phyloP scores from a whole-genome alignment of 2,329 filamentous ascomycete species.

The Rutstroemia sp. region DNA sequence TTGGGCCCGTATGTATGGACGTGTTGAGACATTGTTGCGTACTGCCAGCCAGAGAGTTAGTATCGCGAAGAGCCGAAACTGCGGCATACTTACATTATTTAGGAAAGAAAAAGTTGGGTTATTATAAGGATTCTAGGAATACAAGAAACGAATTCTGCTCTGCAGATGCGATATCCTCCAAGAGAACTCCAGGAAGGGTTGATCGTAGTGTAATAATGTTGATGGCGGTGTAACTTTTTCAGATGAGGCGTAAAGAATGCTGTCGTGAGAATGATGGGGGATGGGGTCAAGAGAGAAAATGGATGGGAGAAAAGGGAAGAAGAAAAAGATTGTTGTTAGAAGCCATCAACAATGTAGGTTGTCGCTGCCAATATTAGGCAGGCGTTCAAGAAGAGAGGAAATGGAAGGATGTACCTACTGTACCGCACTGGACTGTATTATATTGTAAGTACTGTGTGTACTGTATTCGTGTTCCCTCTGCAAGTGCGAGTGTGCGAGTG shows the following conservation, averaged over 20 bases:
- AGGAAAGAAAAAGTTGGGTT: not conserved
- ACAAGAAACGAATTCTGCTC: conserved; percentile 7
- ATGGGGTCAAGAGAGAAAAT: not conserved
- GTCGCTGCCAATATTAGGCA: conserved; percentile 7
- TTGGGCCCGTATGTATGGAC: conserved; percentile 28
- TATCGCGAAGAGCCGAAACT: not conserved
- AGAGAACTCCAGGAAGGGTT: conserved; percentile 1
- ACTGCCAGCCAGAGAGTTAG: not conserved
- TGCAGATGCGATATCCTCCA: conserved; percentile 11
- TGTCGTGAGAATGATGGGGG: conserved; percentile 3
- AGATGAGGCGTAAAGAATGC: not conserved
- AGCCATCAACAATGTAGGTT: conserved; percentile 5
- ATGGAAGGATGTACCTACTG: conserved; percentile 7
- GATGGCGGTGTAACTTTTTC: conserved; percentile 1
- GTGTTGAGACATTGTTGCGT: conserved; percentile 22
- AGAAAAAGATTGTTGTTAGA: not conserved
- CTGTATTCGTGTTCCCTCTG: not conserved
- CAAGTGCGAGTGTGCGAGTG: not conserved
- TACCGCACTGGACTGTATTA: not conserved
- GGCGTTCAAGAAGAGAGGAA: not conserved
- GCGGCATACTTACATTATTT: conserved; percentile 1
- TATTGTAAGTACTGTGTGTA: not conserved
- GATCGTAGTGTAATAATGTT: conserved; percentile 1
- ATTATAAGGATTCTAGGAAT: conserved; percentile 1
- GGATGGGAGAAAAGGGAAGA: not conserved